Evolutionary conservation across 208 protist species (phyloP).

Genomic region (Wallacemonas rigidus): DNA sequence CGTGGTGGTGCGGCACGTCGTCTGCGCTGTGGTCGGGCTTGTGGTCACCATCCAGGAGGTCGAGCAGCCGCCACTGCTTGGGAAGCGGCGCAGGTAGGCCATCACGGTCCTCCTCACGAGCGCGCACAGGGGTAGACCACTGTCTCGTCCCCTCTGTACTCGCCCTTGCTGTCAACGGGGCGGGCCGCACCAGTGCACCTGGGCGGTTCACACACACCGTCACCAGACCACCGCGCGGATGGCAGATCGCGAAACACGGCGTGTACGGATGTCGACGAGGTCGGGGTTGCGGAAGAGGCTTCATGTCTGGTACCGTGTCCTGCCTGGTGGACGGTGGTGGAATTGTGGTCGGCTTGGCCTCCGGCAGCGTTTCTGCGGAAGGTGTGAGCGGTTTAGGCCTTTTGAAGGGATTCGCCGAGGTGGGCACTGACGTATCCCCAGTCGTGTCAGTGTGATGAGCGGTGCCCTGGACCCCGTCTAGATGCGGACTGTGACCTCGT

Average conservation of each 20-base stretch:
- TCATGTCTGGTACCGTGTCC: background rate
- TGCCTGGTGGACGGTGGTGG: background rate
- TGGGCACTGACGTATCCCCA: background rate
- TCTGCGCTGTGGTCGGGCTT: background rate
- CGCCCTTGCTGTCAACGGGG: background rate
- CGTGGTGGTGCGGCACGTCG: too few relatives aligned
- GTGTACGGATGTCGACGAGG: conserved; percentile 17
- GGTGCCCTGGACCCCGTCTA: background rate
- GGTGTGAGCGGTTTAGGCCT: background rate
- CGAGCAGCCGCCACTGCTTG: conserved; percentile 12
- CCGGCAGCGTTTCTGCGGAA: too few relatives aligned
- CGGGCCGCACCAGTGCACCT: background rate
- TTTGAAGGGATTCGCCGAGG: conserved; percentile 6
- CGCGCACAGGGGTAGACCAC: background rate
- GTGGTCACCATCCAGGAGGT: conserved; percentile 26
- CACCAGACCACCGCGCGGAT: conserved; percentile 22
- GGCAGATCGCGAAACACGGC: conserved; percentile 41
- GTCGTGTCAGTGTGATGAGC: background rate
- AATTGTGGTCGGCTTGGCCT: background rate
- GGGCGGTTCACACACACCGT: conserved; percentile 33
- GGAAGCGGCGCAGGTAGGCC: background rate
- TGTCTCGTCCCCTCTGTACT: too few relatives aligned
- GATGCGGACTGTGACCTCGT: too few relatives aligned
- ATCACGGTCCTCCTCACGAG: background rate
- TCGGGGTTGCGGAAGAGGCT: background rate